Evolutionary conservation across 2,329 filamentous ascomycete species (phyloP).

Genomic region (Cercospora sesami): DNA sequence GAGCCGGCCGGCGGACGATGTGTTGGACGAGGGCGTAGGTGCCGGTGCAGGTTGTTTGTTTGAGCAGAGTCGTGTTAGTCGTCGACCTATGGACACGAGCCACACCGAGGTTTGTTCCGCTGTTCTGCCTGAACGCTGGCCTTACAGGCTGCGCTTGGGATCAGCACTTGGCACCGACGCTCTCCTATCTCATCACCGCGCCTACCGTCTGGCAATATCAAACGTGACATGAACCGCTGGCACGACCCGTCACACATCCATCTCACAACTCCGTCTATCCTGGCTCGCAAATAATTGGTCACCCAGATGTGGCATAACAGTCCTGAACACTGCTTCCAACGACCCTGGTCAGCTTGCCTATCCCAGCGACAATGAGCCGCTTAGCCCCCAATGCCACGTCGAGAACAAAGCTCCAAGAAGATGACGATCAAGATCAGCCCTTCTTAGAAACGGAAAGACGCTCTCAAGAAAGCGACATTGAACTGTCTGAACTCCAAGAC

Average conservation of each 20-base stretch:
- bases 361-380: slow-evolving; percentile 23
- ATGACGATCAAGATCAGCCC: slow-evolving; percentile 27
- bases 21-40: not conserved
- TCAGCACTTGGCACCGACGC: not conserved
- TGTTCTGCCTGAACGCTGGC: not conserved
- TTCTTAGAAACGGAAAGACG: slow-evolving; percentile 26
- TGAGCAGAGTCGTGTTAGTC: not conserved
- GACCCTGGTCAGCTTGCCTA: not conserved
- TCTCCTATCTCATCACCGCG: not conserved
- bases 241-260: not conserved
- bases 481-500: slow-evolving; percentile 19
- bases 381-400: slow-evolving; percentile 17
- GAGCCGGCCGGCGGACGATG: not conserved
- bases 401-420: slow-evolving; percentile 16
- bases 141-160: not conserved
- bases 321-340: not conserved
- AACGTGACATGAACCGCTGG: not conserved
- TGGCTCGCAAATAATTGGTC: not conserved
- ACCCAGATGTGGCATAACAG: slow-evolving; percentile 6
- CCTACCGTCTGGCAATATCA: not conserved
- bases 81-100: not conserved
- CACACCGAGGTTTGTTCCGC: not conserved
- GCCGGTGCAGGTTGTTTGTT: not conserved
- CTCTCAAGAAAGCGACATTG: slow-evolving; percentile 25
- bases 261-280: not conserved